Conservation (phyloP, 768 basidiomycete genomes). For the Hydnomerulius pinastri region DNA sequence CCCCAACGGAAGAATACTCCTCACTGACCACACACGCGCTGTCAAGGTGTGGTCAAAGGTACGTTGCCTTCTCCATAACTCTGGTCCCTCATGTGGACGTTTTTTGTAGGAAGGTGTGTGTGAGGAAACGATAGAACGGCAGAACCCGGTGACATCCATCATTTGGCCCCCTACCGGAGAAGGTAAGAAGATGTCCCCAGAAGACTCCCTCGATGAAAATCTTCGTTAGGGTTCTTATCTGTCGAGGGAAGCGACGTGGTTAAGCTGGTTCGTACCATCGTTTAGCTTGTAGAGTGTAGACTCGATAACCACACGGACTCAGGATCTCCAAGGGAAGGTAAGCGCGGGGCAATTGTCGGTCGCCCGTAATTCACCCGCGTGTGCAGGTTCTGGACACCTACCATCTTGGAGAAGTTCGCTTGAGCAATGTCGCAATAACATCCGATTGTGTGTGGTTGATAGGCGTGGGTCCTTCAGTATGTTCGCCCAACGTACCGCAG, state of each 20-base stretch:
- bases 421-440: slow-evolving; percentile 46
- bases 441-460: slow-evolving; percentile 42
- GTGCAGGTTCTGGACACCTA: slow-evolving; percentile 35
- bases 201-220: background rate
- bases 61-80: background rate
- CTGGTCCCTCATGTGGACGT: background rate
- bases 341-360: background rate
- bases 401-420: slow-evolving; percentile 37
- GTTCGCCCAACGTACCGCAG: slow-evolving; percentile 39
- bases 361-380: background rate
- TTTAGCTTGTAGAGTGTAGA: background rate
- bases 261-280: slow-evolving; percentile 33
- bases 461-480: slow-evolving; percentile 41
- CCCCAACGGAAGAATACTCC: slow-evolving; percentile 38
- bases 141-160: slow-evolving; percentile 40
- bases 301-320: background rate
- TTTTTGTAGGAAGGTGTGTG: slow-evolving; percentile 43
- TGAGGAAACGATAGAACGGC: slow-evolving; percentile 42
- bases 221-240: slow-evolving; percentile 39
- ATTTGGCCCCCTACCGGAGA: slow-evolving; percentile 45
- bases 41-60: slow-evolving; percentile 49
- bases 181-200: slow-evolving; percentile 23
- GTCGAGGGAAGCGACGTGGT: too few relatives aligned
- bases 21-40: slow-evolving; percentile 43
- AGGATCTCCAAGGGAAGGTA: slow-evolving; percentile 41